Base-by-base conservation (phyloP, 2,329 filamentous ascomycete genomes). In the Colletotrichum gigasporum region DNA sequence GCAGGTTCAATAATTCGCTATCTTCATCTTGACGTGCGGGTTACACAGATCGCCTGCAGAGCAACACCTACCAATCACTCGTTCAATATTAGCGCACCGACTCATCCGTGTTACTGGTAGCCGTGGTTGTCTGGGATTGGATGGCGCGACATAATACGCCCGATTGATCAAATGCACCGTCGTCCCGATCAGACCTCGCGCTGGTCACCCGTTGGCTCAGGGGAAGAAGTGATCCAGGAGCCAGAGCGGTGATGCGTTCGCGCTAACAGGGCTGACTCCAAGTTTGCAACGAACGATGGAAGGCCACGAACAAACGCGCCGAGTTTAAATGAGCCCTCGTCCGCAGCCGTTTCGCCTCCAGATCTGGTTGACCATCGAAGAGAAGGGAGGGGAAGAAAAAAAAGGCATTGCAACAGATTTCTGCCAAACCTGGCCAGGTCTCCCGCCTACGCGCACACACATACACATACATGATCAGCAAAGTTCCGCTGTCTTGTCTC, bases 131-230 rank as follows among this genome's bases (percentile, higher is more conserved):
- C 39, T 42, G 39, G 39, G 30, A 30, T 14, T 30, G 11, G 26
- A 56, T 16, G 16, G 35, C 8, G 35, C 24, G n/a, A 22, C 18
- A 51, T 11, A 35, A 30, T 18, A 30, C 39, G 39, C 18, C 5
- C 39, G 35, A 22, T 37, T 37, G 30, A 18, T 41, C 6, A 11
- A 24, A 16, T 26, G 18, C 18, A 20, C 42, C 24, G 24, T 47
- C 18, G 22, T 10, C 28, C n/a, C n/a, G 34, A 32, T 52, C 35
- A 20, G 45, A 55, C 24, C 18, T 59, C 10, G 32, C 30, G 30
- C 50, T 22, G 30, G 39, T 10, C n/a, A 44, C 12, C 16, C 48
- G 12, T 18, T 60, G 45, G 56, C 22, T 53, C 48, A 54, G 48
- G 56, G 30, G 48, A 16, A n/a, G 41, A 47, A 28, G 18, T 26